Evolutionary conservation across 2,329 filamentous ascomycete species (phyloP).

Genomic region (Endothia cerciana): DNA sequence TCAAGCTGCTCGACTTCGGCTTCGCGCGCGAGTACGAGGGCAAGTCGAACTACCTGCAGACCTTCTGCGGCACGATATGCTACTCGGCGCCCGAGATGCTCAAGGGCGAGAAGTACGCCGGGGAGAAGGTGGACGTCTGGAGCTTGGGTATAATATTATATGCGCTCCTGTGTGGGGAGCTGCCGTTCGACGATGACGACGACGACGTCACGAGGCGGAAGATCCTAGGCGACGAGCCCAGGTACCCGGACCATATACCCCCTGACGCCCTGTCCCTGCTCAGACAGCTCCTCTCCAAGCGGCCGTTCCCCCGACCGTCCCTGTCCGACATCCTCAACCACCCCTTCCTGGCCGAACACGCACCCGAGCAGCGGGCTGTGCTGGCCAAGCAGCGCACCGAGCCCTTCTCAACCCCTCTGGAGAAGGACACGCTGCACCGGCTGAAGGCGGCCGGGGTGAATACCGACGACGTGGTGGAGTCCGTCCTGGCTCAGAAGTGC

Average conservation of each 20-base stretch:
- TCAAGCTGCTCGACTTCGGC: slow-evolving; percentile 97
- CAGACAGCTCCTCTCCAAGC: slow-evolving; percentile 82
- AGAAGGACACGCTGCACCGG: slow-evolving; percentile 87
- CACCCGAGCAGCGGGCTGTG: slow-evolving; percentile 86
- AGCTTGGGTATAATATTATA: slow-evolving; percentile 85
- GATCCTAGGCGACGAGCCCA: slow-evolving; percentile 85
- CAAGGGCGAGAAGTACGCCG: slow-evolving; percentile 96
- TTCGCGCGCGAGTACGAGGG: slow-evolving; percentile 98
- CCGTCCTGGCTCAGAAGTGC: slow-evolving; percentile 86
- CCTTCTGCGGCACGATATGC: slow-evolving; percentile 96
- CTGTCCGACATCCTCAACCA: slow-evolving; percentile 85
- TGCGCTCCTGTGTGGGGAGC: slow-evolving; percentile 78
- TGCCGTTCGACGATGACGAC: slow-evolving; percentile 96
- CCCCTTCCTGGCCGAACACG: slow-evolving; percentile 85
- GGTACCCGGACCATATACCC: slow-evolving; percentile 80
- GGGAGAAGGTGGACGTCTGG: slow-evolving; percentile 98
- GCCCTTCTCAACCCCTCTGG: slow-evolving; percentile 82
- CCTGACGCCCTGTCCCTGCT: slow-evolving; percentile 78
- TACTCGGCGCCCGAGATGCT: slow-evolving; percentile 99
- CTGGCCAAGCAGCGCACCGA: slow-evolving; percentile 79
- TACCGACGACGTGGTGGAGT: slow-evolving; percentile 92
- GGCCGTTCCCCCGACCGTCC: slow-evolving; percentile 80
- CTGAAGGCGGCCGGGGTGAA: slow-evolving; percentile 95
- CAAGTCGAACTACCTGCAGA: slow-evolving; percentile 91
- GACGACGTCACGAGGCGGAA: slow-evolving; percentile 83